Conservation (phyloP, 495 filamentous ascomycete species). For the Aspergillus bertholletiae region DNA sequence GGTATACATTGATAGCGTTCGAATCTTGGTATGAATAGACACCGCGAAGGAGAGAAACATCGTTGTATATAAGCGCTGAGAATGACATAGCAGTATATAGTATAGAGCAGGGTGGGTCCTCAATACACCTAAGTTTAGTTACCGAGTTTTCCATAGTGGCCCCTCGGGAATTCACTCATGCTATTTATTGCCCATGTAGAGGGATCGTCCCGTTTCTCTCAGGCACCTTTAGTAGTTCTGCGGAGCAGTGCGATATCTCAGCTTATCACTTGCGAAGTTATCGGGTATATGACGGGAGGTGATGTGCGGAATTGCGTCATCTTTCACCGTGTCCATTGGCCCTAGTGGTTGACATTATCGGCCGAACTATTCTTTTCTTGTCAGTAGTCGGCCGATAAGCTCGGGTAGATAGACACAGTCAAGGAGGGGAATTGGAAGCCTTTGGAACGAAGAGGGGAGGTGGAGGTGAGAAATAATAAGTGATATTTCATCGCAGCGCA, state of each 20-base stretch:
- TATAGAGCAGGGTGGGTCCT: background rate
- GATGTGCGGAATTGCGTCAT: conserved; percentile 31
- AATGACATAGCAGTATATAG: background rate
- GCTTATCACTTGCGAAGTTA: background rate
- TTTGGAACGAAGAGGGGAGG: background rate
- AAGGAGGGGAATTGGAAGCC: background rate
- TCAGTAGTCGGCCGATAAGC: conserved; percentile 28
- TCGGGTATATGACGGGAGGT: conserved; percentile 2
- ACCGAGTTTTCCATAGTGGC: background rate
- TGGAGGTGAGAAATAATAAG: background rate
- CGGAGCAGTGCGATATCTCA: background rate
- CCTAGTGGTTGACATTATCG: conserved; percentile 18
- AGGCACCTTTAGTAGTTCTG: background rate
- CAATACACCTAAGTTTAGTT: background rate
- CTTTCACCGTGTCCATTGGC: conserved; percentile 28
- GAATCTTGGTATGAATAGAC: too few species aligned
- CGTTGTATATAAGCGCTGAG: background rate
- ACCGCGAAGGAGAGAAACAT: too few species aligned
- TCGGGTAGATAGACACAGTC: conserved; percentile 5
- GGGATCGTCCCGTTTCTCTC: background rate
- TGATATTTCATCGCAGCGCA: background rate
- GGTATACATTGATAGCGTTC: too few species aligned
- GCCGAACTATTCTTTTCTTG: conserved; percentile 20
- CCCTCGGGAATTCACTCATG: background rate
- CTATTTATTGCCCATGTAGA: background rate